Conservation (phyloP, 208 protist genomes). For the Leishmania tarentolae region DNA sequence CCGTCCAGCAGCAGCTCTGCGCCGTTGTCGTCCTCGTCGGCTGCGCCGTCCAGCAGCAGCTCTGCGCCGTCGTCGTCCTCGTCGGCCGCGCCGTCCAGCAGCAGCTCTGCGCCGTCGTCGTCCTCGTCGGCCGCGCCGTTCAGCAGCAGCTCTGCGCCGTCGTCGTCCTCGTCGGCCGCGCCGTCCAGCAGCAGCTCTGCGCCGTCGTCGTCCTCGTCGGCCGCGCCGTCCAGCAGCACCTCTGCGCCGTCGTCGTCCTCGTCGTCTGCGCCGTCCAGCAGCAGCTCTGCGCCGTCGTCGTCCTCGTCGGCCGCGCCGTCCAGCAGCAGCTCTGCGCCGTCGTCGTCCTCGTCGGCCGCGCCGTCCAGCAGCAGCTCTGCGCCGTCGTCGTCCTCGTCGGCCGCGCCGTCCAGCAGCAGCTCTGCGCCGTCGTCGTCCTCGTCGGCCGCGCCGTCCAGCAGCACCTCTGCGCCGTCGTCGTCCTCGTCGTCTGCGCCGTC, state of each 20-base stretch:
- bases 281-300: slow-evolving; percentile 2
- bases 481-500: background rate
- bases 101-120: background rate
- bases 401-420: background rate
- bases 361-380: slow-evolving; percentile 3
- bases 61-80: background rate
- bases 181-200: too few relatives aligned
- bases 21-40: background rate
- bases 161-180: too few relatives aligned
- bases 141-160: background rate
- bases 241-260: background rate
- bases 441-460: background rate
- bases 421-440: slow-evolving; percentile 1
- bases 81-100: background rate
- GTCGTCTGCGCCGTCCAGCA: background rate
- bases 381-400: background rate
- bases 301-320: background rate
- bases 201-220: background rate
- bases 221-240: background rate
- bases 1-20: background rate
- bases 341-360: background rate
- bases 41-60: background rate
- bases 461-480: background rate
- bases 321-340: slow-evolving; percentile 5
- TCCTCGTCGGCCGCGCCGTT: background rate